Base-by-base conservation (phyloP, 163 green algal genomes). In the Chlorella variabilis region DNA sequence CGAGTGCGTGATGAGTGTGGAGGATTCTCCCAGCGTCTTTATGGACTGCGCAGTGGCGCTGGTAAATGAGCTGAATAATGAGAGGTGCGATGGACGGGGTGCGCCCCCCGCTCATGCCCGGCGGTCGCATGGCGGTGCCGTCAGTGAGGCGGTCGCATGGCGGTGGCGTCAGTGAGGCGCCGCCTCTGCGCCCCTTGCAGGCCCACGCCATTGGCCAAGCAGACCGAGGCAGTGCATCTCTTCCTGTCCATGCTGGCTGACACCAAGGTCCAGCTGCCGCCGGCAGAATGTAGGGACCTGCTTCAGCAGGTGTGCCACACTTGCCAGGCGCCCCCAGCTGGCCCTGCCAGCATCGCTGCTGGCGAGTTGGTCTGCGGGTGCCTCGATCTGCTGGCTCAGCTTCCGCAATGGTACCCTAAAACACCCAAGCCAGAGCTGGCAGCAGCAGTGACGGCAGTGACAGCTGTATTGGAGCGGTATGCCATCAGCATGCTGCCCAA, bases 311-410 rank as follows among this genome's bases (percentile, higher is more conserved):
- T 58, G 38, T 80, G 73, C 73, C 13, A 38, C 38, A 7, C 41
- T 0, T 45, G 36, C 17, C 48, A 18, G 20, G 20, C 13, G 45
- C 8, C 29, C 45, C 56, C 65, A 27, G 54, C 11, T 3, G 51
- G 21, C 9, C 54, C 71, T 29, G 36, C 25, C 51, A 69, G 34
- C 48, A 3, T 68, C 2, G 73, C 56, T 7, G 54, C 56, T 4
- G n/a, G 9, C 15, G 73, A 80, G 56, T n/a, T 80, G 73, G 56
- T 27, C 6, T 71, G 75, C 39, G 11, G 18, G 29, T 81, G 75
- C 75, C 29, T 63, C 7, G 75, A 81, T 13, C n/a, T 81, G 59
- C 62, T 81, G 18, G 75, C 58, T 8, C 75, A 81, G 75, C 41
- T 81, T 58, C 59, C 75, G 3, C 39, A 62, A 7, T 80, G 73